Base-by-base conservation (phyloP, 306 rosid species). In the Sicyos baderoa region DNA sequence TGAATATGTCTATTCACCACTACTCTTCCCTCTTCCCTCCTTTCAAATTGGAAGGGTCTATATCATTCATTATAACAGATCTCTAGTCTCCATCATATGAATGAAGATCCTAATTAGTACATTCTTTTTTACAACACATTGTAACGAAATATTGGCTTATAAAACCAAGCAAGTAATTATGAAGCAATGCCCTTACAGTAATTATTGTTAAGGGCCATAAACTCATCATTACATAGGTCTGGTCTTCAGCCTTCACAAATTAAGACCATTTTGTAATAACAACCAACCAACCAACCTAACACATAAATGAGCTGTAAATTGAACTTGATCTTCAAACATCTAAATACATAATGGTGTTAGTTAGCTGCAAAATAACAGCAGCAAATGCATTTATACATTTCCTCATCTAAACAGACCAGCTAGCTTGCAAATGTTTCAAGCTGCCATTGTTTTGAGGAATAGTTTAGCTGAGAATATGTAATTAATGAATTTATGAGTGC, bases 401-500 rank as follows among this genome's bases (percentile, higher is more conserved):
- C 32, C 54, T 45, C 54, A 44, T 65, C 40, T 45, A 45, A 35
- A 65, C 19, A 65, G 3, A 44, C 45, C 71, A 65, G 44, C 44
- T 37, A 37, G 44, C 44, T 37, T 37, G 44, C 44, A 37, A 37
- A 37, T 37, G 44, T 5, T 14, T 4, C 22, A 40, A 65, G 18
- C 70, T 44, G 53, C 70, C 35, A 64, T 44, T 12, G 18, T 64
- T 64, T 44, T 19, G 70, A 7, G 71, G 54, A 65, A 45, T 12
- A n/a, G 68, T 61, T 70, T 25, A 32, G 61, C 60, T 70, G 27
- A 1, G 17, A n/a, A 53, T 52, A 1, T 50, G 11, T n/a, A 27
- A 29, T 10, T 18, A 27, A 13, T 12, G 57, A 51, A 70, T 32
- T 70, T 70, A 53, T 70, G 74, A 70, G 57, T n/a, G 49, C 47